Percentiles rank a stretch among this genome's conserved stretches.
phyloP scores from a whole-genome alignment of 805 yeast genomes.

The Candida yuanshanica region DNA sequence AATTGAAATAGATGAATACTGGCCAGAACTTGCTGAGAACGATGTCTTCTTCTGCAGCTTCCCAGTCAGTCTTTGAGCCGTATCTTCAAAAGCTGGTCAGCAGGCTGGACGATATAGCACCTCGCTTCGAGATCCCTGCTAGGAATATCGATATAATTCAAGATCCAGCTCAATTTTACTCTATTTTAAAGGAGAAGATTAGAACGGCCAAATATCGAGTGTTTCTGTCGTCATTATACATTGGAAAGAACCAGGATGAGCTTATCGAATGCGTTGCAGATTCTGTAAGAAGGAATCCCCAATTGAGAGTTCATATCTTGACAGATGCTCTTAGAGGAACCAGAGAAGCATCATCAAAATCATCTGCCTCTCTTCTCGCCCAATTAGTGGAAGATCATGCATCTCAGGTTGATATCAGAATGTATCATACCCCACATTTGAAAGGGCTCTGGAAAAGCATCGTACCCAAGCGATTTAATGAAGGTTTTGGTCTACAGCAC shows the following conservation, averaged over 20 bases:
- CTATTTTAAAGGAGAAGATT: slow-evolving; percentile 57
- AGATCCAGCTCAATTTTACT: slow-evolving; percentile 71
- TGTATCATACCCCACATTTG: slow-evolving; percentile 87
- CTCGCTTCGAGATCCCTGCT: slow-evolving; percentile 54
- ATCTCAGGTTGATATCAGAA: slow-evolving; percentile 66
- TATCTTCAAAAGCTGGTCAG: slow-evolving; percentile 36
- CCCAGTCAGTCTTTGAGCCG: slow-evolving; percentile 32
- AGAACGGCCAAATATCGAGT: slow-evolving; percentile 54
- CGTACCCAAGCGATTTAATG: slow-evolving; percentile 82
- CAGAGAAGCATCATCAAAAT: slow-evolving; percentile 76
- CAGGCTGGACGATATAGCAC: slow-evolving; percentile 60
- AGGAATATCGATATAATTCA: slow-evolving; percentile 57
- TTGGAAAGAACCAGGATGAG: slow-evolving; percentile 80
- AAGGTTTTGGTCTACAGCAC: slow-evolving; percentile 89
- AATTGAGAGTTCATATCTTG: slow-evolving; percentile 64
- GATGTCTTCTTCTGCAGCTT: not conserved
- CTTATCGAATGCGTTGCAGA: slow-evolving; percentile 54
- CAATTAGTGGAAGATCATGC: slow-evolving; percentile 61
- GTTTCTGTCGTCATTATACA: slow-evolving; percentile 78
- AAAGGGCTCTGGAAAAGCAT: slow-evolving; percentile 57
- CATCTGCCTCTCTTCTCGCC: slow-evolving; percentile 72
- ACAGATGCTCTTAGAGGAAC: slow-evolving; percentile 91
- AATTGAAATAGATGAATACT: no score
- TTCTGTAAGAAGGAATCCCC: slow-evolving; percentile 55
- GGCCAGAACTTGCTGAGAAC: no score